A percentile compares a stretch with the other conserved stretches of the same genome.
Evolutionary conservation across 768 basidiomycete genomes (phyloP).

Genomic region (Mycena floridula): DNA sequence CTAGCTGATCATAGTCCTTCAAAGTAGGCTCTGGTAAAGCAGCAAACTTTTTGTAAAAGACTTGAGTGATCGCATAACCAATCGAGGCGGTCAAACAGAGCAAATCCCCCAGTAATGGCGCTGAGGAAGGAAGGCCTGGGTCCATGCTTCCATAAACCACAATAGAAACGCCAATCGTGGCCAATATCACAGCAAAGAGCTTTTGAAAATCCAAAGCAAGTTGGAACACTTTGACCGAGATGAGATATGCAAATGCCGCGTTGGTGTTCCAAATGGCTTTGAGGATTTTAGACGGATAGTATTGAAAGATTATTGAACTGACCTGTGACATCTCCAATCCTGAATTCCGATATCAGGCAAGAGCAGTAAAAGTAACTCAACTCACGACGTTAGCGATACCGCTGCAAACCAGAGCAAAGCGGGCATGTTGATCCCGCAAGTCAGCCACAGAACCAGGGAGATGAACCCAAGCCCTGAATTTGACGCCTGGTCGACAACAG

Average conservation of each 20-base stretch:
- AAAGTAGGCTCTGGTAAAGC: conserved; percentile 65
- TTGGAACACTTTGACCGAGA: conserved; percentile 68
- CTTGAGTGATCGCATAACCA: conserved; percentile 74
- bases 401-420: conserved; percentile 72
- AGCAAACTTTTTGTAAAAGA: conserved; percentile 76
- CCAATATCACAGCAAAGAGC: conserved; percentile 68
- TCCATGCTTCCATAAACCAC: conserved; percentile 93
- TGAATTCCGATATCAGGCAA: too few relatives aligned
- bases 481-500: too few relatives aligned
- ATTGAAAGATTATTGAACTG: conserved; percentile 12
- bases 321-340: conserved; percentile 79
- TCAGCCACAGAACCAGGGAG: too few relatives aligned
- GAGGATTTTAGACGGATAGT: neutral
- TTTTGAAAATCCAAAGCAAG: conserved; percentile 58
- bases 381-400: conserved; percentile 68
- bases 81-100: conserved; percentile 69
- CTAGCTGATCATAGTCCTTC: conserved; percentile 37
- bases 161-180: conserved; percentile 72
- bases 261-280: conserved; percentile 80
- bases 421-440: conserved; percentile 57
- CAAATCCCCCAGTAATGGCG: conserved; percentile 64
- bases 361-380: too few relatives aligned
- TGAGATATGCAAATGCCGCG: conserved; percentile 86
- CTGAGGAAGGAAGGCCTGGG: conserved; percentile 31
- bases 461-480: too few relatives aligned